Evolutionary conservation across 1,284 basidiomycete genomes (phyloP).

Genomic region (Ganoderma resinaceum): DNA sequence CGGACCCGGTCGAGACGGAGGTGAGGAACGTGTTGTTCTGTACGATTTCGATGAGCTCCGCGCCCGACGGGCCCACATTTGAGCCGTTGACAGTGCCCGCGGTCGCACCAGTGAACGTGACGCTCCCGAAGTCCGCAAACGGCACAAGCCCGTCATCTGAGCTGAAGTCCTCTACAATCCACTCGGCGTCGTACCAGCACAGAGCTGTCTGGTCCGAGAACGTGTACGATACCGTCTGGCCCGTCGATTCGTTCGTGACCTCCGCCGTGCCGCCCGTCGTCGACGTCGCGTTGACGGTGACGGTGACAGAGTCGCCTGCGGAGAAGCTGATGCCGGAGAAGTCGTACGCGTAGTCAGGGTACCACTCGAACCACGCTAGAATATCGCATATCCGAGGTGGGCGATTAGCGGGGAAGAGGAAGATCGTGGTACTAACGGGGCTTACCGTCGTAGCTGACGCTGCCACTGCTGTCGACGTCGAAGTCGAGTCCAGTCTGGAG

Average conservation of each 20-base stretch:
- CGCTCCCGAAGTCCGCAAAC: slow-evolving; percentile 47
- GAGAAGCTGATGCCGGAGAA: slow-evolving; percentile 41
- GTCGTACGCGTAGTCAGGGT: slow-evolving; percentile 40
- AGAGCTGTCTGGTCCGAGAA: slow-evolving; percentile 41
- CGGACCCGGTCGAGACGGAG: slow-evolving; percentile 31
- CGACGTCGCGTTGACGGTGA: slow-evolving; percentile 39
- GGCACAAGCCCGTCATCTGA: slow-evolving; percentile 40
- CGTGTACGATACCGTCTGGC: slow-evolving; percentile 37
- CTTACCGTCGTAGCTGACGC: slow-evolving; percentile 37
- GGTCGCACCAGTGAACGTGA: slow-evolving; percentile 33
- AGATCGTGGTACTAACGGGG: background rate
- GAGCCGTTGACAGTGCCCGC: slow-evolving; percentile 20
- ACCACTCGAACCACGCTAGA: slow-evolving; percentile 38
- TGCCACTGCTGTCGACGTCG: slow-evolving; percentile 32
- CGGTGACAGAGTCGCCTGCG: slow-evolving; percentile 40
- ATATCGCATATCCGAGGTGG: background rate
- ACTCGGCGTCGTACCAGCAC: slow-evolving; percentile 40
- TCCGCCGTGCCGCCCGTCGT: slow-evolving; percentile 40
- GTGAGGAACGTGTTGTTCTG: slow-evolving; percentile 39
- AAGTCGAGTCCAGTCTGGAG: slow-evolving; percentile 39
- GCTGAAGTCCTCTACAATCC: slow-evolving; percentile 45
- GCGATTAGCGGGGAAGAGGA: background rate
- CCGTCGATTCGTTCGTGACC: slow-evolving; percentile 40
- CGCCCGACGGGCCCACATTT: slow-evolving; percentile 31
- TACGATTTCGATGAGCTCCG: slow-evolving; percentile 42